phyloP scores from a whole-genome alignment of 108 stramenopile genomes.

The Cyclostephanos tholiformis region DNA sequence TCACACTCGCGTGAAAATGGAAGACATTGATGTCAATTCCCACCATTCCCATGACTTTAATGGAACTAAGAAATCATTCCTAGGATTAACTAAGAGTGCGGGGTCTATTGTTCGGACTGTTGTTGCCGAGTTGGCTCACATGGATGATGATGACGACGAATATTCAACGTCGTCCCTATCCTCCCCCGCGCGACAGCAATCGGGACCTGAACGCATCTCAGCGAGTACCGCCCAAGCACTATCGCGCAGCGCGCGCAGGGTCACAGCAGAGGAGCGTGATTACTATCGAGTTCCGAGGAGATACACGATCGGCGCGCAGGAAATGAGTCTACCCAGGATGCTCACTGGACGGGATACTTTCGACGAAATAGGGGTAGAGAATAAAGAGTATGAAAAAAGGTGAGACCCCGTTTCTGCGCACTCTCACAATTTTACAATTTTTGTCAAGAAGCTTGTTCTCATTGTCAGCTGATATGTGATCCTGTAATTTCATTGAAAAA shows the following conservation, averaged over 20 bases:
- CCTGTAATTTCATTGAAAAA: neutral
- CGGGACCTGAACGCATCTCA: too few relatives aligned
- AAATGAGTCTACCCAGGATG: too few relatives aligned
- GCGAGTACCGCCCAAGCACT: too few relatives aligned
- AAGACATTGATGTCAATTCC: conserved; percentile 17
- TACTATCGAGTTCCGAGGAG: too few relatives aligned
- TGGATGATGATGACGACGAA: conserved; percentile 14
- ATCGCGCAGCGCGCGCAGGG: too few relatives aligned
- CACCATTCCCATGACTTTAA: conserved; percentile 13
- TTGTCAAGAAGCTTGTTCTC: neutral
- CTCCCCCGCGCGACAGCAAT: too few relatives aligned
- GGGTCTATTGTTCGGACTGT: conserved; percentile 27
- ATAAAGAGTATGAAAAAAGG: conserved; percentile 23
- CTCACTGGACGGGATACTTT: too few relatives aligned
- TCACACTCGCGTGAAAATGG: conserved; percentile 10
- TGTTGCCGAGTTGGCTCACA: conserved; percentile 21
- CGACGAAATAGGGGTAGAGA: conserved; percentile 6
- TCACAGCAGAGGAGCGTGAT: too few relatives aligned
- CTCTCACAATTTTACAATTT: too few relatives aligned
- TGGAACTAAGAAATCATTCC: neutral
- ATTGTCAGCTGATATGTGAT: neutral
- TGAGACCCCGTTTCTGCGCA: neutral
- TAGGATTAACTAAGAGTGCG: conserved; percentile 19
- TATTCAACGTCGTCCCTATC: too few relatives aligned
- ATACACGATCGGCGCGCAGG: too few relatives aligned